These are phyloP conservation scores for Hansenula lynferdii DNA, from an alignment of 1,139 yeast genomes.

Conservation along the genomic window DNA sequence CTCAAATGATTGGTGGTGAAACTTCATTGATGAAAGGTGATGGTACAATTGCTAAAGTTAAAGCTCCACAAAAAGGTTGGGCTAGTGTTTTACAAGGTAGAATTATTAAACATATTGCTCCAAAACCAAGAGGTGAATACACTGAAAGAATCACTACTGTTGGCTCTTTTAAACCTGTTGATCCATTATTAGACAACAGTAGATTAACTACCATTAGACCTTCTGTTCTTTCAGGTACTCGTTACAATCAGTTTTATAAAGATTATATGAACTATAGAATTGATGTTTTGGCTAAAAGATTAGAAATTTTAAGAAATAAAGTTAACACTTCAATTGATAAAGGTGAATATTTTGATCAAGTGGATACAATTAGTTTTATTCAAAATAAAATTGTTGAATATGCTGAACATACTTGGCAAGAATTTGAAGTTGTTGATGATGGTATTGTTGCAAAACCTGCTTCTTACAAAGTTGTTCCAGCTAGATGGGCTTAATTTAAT, in stretches of 20 bases:
- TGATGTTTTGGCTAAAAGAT: conserved; percentile 33
- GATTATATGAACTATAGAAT: conserved; percentile 40
- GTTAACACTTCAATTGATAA: conserved; percentile 9
- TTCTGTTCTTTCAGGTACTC: conserved; percentile 24
- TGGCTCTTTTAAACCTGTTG: conserved; percentile 37
- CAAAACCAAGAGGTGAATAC: conserved; percentile 41
- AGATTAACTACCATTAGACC: conserved; percentile 39
- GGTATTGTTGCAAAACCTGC: conserved; percentile 18
- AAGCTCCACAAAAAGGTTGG: conserved; percentile 49
- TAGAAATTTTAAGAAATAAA: conserved; percentile 28
- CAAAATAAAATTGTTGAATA: conserved; percentile 35
- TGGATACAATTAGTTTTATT: conserved; percentile 31
- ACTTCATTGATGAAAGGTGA: conserved; percentile 46
- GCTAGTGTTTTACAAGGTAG: conserved; percentile 55
- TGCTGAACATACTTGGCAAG: conserved; percentile 37
- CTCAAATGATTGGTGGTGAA: conserved; percentile 55
- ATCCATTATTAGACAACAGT: conserved; percentile 35
- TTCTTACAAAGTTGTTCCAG: conserved; percentile 8
- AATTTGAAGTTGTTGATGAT: conserved; percentile 40
- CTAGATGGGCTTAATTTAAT: conserved; percentile 7
- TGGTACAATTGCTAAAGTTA: conserved; percentile 39
- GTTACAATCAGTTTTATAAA: conserved; percentile 39
- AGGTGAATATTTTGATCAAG: conserved; percentile 28
- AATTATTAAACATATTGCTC: conserved; percentile 50
- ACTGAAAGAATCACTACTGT: conserved; percentile 52